Evolutionary conservation across 179 eudicot species (phyloP), one percentile per base, ranked within the genome.

Genomic region (Beta corolliflora): DNA sequence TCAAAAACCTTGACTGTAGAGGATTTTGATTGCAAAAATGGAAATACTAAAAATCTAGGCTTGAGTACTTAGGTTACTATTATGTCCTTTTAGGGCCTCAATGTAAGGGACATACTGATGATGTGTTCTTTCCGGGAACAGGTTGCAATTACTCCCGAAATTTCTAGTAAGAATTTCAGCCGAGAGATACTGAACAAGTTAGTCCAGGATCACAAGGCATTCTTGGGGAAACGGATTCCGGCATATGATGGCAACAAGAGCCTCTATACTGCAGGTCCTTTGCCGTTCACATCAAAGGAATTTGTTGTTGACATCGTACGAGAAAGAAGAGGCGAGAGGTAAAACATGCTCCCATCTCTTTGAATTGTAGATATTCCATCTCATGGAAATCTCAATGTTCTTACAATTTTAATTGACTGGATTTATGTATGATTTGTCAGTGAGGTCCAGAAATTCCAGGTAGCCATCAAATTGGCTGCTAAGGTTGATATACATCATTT

Each of bases 231-330:
- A 16, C 58, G 86, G 13, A 48, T 53, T 55, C 82, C 89, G 0
- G 98, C 94, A 9, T 96, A 87, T 82, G 99, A 96, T 87, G 99
- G 99, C 12, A 87, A 90, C 1, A 97, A 97, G 88, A 92, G 92
- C 76, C 77, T 89, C 0, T 97, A 89, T 72, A 89, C 97, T 50
- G 97, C 97, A 19, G 97, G 97, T 4, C 53, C 88, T 13, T 77
- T 93, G 75, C 95, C 97, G 1, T 93, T 96, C 55, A 11, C 56
- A 0, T 86, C 97, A 0, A 89, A 87, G 71, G 92, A 93, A 0
- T 96, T 97, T 79, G 83, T 80, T 3, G 82, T 97, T 11, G 88
- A 83, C 77, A 79, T 93, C 13, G 68, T 50, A 7, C 85, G 81
- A 3, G 71, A 80, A 4, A 83, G 88, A 4, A 21, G 55, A 53